Percentiles rank a stretch among this genome's conserved stretches.
phyloP scores from a whole-genome alignment of 306 rosid genomes.

The Hippophae gyantsensis region DNA sequence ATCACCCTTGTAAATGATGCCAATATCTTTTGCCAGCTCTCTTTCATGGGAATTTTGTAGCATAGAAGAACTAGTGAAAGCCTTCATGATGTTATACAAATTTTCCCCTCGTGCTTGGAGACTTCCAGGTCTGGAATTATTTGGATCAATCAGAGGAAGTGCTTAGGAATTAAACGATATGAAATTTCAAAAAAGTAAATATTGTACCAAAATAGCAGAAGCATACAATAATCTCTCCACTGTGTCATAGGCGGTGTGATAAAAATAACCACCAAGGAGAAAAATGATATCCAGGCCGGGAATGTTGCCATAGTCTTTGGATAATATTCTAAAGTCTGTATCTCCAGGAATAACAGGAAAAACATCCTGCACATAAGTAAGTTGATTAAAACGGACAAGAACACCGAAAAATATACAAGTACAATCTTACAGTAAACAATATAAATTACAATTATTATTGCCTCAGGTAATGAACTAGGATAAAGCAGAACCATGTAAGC shows the following conservation, averaged over 20 bases:
- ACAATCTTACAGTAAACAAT: neutral
- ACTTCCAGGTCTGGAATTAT: constrained; percentile 83
- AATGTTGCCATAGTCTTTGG: constrained; percentile 75
- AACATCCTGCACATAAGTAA: constrained; percentile 64
- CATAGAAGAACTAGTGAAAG: constrained; percentile 68
- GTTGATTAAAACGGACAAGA: constrained; percentile 15
- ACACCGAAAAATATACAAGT: constrained; percentile 5
- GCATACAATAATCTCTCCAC: constrained; percentile 83
- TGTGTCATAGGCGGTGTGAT: constrained; percentile 95
- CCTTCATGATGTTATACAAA: constrained; percentile 72
- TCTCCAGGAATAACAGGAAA: constrained; percentile 95
- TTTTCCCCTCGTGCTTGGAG: constrained; percentile 98
- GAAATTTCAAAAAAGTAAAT: constrained; percentile 30
- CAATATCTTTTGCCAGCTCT: constrained; percentile 31
- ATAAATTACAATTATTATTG: neutral
- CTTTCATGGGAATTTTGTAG: constrained; percentile 44
- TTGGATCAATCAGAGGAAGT: constrained; percentile 36
- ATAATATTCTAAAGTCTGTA: constrained; percentile 93
- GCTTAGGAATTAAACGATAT: constrained; percentile 18
- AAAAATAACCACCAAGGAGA: constrained; percentile 93
- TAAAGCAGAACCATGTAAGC: neutral
- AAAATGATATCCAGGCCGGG: constrained; percentile 99
- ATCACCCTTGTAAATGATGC: constrained; percentile 36
- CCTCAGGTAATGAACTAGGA: neutral
- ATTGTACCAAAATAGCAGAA: constrained; percentile 40